Percentiles rank a stretch among this genome's conserved stretches.
Conservation (phyloP, 805 yeast genomes). For the Zygoascus tannicola region DNA sequence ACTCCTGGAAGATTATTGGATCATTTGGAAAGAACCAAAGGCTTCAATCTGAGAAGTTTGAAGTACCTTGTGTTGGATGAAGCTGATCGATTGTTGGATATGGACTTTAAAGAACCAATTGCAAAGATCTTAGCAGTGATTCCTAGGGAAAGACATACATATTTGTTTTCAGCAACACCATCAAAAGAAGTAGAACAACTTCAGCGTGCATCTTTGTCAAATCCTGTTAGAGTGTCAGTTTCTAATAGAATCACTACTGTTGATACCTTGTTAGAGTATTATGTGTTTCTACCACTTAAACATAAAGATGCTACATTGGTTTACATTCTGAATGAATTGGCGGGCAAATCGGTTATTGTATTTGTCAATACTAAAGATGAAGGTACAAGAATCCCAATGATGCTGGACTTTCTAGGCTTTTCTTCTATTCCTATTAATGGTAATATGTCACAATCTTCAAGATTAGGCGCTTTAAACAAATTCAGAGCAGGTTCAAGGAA, state of each 20-base stretch:
- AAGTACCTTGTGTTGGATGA: constrained; percentile 90
- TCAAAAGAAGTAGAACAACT: constrained; percentile 90
- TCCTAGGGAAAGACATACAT: constrained; percentile 72
- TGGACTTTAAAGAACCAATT: constrained; percentile 93
- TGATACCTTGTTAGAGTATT: constrained; percentile 79
- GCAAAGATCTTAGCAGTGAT: constrained; percentile 77
- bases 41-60: constrained; percentile 69
- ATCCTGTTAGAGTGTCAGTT: constrained; percentile 88
- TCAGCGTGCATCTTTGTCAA: constrained; percentile 81
- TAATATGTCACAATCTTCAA: constrained; percentile 86
- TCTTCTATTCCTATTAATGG: constrained; percentile 92
- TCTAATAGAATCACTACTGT: constrained; percentile 86
- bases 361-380: constrained; percentile 94
- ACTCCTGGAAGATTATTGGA: constrained; percentile 87
- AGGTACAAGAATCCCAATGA: constrained; percentile 78
- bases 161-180: constrained; percentile 92
- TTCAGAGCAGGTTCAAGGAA: constrained; percentile 92
- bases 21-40: constrained; percentile 86
- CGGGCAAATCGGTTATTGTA: constrained; percentile 79
- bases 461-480: constrained; percentile 83
- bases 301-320: constrained; percentile 82
- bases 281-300: constrained; percentile 88
- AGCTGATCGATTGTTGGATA: constrained; percentile 89
- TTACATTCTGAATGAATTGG: constrained; percentile 69
- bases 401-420: constrained; percentile 75